Evolutionary conservation across 495 filamentous ascomycete genomes (phyloP).

Genomic region (Penicillium longicatenatum): DNA sequence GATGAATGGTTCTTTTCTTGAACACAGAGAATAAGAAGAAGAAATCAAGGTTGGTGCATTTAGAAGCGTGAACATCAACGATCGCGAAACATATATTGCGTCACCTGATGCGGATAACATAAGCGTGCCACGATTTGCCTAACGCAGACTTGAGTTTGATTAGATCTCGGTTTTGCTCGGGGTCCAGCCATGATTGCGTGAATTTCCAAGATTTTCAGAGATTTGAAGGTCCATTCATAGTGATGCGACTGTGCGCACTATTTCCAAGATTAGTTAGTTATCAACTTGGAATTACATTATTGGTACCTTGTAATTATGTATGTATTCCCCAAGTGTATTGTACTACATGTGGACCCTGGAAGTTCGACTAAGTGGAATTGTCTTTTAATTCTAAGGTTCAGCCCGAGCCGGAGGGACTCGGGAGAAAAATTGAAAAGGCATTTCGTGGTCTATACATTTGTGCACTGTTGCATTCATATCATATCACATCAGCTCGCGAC

Average conservation of each 20-base stretch:
- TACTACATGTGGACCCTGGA: no score
- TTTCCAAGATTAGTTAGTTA: no score
- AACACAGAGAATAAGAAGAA: neutral
- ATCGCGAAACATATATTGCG: slow-evolving; percentile 5
- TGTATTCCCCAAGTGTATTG: no score
- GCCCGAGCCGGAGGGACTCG: no score
- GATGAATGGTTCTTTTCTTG: neutral
- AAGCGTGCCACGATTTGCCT: slow-evolving; percentile 17
- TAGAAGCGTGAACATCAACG: neutral
- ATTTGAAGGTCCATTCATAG: no score
- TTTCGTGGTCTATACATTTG: slow-evolving; percentile 10
- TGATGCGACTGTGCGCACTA: no score
- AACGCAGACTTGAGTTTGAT: neutral
- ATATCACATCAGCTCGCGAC: slow-evolving; percentile 9
- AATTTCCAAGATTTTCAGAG: no score
- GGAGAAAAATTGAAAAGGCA: neutral
- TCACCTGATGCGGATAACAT: slow-evolving; percentile 26
- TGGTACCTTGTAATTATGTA: no score
- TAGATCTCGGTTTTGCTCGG: neutral
- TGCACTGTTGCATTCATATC: slow-evolving; percentile 13
- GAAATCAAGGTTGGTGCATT: neutral
- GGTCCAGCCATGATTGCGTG: no score
- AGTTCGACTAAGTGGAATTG: no score
- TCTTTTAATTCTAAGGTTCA: no score
- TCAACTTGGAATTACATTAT: no score